phyloP scores from a whole-genome alignment of 192 early-diverging fungal genomes.

The Mortierella alpina region DNA sequence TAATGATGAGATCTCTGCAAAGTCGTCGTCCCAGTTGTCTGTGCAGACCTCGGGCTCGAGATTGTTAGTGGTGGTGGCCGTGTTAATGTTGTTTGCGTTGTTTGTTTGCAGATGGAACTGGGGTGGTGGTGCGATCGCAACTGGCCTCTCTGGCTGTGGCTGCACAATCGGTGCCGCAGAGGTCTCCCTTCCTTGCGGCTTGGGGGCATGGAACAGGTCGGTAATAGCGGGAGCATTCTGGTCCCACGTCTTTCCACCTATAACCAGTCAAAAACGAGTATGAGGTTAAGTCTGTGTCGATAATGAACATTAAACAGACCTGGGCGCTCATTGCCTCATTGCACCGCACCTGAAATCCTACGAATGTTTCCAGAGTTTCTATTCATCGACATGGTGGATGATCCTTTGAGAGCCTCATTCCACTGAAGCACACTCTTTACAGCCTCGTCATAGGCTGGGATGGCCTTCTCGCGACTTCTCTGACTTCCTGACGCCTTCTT shows the following conservation, averaged over 20 bases:
- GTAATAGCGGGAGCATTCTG: conserved; percentile 23
- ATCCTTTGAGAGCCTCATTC: conserved; percentile 51
- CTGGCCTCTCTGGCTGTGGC: conserved; percentile 10
- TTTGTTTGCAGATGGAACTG: conserved; percentile 11
- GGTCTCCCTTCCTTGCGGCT: conserved; percentile 8
- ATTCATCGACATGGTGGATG: conserved; percentile 10
- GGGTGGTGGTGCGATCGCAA: conserved; percentile 5
- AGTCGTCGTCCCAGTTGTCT: conserved; percentile 59
- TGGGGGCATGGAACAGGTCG: conserved; percentile 22
- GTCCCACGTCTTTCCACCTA: conserved; percentile 15
- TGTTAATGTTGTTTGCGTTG: conserved; percentile 2
- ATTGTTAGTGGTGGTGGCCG: conserved; percentile 14
- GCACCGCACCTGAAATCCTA: conserved; percentile 2
- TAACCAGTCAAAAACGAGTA: too few species aligned
- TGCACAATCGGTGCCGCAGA: background rate
- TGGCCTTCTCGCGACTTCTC: conserved; percentile 31
- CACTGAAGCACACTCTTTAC: conserved; percentile 55
- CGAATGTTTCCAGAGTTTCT: conserved; percentile 33
- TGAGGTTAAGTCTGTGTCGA: too few species aligned
- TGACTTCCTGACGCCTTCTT: conserved; percentile 47
- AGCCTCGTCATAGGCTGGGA: conserved; percentile 51
- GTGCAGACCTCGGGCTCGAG: conserved; percentile 32
- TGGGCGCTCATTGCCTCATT: too few species aligned
- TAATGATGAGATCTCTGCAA: conserved; percentile 44
- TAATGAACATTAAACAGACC: too few species aligned